Evolutionary conservation across 768 basidiomycete genomes (phyloP).

Genomic region (Termitomyces eurrhizus): DNA sequence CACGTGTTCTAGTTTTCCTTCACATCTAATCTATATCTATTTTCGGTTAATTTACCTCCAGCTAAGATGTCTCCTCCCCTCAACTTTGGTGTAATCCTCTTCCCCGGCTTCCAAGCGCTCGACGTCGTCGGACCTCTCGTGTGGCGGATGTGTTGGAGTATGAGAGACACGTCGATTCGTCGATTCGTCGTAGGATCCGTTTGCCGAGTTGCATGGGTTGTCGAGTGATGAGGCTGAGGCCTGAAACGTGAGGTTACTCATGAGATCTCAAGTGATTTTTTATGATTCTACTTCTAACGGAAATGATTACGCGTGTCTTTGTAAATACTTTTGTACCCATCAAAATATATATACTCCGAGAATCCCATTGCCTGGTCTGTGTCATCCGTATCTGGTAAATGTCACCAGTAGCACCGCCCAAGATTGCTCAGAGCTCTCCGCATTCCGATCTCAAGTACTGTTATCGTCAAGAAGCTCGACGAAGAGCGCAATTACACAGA

Average conservation of each 20-base stretch:
- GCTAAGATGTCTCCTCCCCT: neutral
- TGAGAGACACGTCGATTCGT: constrained; percentile 30
- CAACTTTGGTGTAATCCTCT: constrained; percentile 24
- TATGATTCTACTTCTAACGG: neutral
- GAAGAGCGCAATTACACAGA: no score
- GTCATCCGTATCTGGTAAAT: no score
- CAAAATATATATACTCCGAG: no score
- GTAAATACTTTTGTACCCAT: no score
- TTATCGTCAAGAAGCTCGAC: no score
- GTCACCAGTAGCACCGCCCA: no score
- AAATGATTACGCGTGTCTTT: neutral
- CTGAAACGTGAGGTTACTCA: neutral
- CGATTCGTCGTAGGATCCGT: constrained; percentile 38
- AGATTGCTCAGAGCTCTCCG: no score
- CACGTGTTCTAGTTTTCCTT: neutral
- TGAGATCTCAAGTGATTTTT: no score
- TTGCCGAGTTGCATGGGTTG: constrained; percentile 28
- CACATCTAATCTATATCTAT: neutral
- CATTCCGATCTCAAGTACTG: no score
- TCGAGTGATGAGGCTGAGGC: neutral
- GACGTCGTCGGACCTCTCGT: constrained; percentile 28
- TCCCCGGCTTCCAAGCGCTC: constrained; percentile 28
- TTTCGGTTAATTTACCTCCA: neutral
- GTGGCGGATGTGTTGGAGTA: constrained; percentile 35
- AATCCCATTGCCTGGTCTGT: no score